Base-by-base conservation (phyloP, 2,329 filamentous ascomycete species). In the Madurella mycetomatis region DNA sequence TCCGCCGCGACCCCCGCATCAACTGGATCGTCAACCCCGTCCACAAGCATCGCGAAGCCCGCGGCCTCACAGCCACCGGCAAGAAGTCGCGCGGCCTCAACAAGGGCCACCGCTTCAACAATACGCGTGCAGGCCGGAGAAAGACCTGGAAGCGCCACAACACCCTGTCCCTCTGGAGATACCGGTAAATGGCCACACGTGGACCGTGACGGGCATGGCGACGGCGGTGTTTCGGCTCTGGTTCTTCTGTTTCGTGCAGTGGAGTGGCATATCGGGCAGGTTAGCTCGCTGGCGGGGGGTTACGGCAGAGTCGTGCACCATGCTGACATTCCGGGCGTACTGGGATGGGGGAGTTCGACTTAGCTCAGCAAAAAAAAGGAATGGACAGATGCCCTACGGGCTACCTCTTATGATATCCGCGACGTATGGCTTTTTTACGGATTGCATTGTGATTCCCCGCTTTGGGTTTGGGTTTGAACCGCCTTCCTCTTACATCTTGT, bases 91-190 rank as follows among this genome's bases (percentile, higher is more conserved):
- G 94, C 78, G 94, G 95, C 81, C 88, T 99, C 81, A 94, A 94
- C 87, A 96, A 96, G 86, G 94, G 94, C 70, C 92, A 97, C 82
- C 85, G 88, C 73, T 99, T 90, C 91, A 96, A 92, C 90, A 96
- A 99, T 85, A 99, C 94, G 77, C 83, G 82, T 68, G 89, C 91
- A 70, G 94, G 94, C 72, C 86, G 94, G 78, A 92, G 95, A 84
- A 96, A 99, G 91, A 99, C 92, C 76, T 99, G 94, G 95, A 96
- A 96, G 90, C 86, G 89, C 76, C 91, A 96, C 85, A 99, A 99
- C 88, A 99, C 92, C 78, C 87, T 96, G 76, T 95, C 89, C 72
- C 90, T 96, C 76, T 96, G 92, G 92, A 86, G 92, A 78, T 96
- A 96, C 89, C 86, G 92, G 80, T 96, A 89, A 80, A 67, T 53